Evolutionary conservation across 345 rosid species (phyloP).

Genomic region (Eucalyptus albens): DNA sequence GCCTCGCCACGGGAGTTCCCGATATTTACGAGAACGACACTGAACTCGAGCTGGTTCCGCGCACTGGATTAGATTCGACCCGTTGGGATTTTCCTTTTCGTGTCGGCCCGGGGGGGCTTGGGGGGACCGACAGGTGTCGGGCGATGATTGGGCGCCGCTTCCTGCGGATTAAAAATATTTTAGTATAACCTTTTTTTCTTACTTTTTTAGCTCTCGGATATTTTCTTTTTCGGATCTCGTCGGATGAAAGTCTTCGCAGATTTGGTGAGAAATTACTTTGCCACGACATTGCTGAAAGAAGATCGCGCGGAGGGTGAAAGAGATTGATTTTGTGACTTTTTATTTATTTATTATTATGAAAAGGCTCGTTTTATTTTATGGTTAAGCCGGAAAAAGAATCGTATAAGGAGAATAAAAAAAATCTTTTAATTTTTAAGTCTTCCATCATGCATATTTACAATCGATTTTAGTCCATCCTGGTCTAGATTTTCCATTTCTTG

Average conservation of each 20-base stretch:
- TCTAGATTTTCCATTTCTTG: neutral
- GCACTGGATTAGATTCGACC: neutral
- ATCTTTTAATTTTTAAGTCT: too few species aligned
- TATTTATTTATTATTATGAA: accelerated
- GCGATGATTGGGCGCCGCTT: neutral
- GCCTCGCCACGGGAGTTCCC: neutral
- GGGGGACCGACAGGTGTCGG: neutral
- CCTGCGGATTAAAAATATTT: neutral
- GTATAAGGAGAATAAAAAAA: neutral
- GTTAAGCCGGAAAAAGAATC: neutral
- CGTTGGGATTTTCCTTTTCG: neutral
- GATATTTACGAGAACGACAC: neutral
- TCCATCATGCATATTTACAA: neutral
- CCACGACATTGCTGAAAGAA: neutral
- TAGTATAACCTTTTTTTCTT: accelerated
- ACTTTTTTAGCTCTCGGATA: neutral
- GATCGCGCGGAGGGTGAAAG: neutral
- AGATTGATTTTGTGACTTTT: neutral
- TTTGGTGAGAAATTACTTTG: neutral
- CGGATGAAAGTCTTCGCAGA: neutral
- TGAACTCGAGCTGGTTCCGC: neutral
- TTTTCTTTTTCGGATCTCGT: neutral
- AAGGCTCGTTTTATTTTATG: neutral
- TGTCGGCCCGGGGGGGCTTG: neutral
- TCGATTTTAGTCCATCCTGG: accelerated